Evolutionary conservation across 768 basidiomycete species (phyloP), one percentile per base, ranked within the genome.

Genomic region (Lyophyllum shimeji): DNA sequence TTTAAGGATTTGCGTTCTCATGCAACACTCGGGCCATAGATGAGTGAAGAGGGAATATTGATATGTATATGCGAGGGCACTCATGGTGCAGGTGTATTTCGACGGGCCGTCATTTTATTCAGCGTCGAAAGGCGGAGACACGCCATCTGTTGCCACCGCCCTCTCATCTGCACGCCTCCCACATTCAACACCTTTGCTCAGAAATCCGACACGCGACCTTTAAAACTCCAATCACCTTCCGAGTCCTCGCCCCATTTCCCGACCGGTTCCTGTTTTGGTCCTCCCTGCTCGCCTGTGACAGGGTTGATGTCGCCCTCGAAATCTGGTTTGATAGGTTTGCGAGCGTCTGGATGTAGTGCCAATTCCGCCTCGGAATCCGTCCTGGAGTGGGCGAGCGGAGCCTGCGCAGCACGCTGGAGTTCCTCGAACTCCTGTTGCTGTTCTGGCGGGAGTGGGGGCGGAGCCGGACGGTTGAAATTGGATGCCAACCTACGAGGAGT

Each of bases 341-440:
- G 83, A 0, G 87, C 82, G 65, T 94, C 90, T 1, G 90, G 89
- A 64, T 93, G 90, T 43, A 83, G 64, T 1, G 82, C 73, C 18
- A 80, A 73, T 25, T 77, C 72, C 37, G 71, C 60, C 49, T 76
- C 78, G 1, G 72, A 64, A 29, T 79, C 74, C 11, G 69, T 59
- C 37, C 58, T 50, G n/a, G 59, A 58, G 13, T 25, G 50, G 17
- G 73, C 65, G 2, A 76, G 71, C 8, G 80, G 79, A 2, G 71
- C 68, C 58, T 83, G 83, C 1, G 84, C 83, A n/a, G 71, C 74
- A 18, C 86, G 82, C 59, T 87, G 80, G 33, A 94, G 86, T n/a
- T 85, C 80, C 66, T 96, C 92, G 56, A 95, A 95, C 69, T 95
- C 91, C 52, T 83, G 84, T 66, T 96, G 94, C 55, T 91, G 81